These are phyloP conservation scores for Tolypocladium tundrense DNA, from an alignment of 2,329 filamentous ascomycete species.

Conservation along the genomic window DNA sequence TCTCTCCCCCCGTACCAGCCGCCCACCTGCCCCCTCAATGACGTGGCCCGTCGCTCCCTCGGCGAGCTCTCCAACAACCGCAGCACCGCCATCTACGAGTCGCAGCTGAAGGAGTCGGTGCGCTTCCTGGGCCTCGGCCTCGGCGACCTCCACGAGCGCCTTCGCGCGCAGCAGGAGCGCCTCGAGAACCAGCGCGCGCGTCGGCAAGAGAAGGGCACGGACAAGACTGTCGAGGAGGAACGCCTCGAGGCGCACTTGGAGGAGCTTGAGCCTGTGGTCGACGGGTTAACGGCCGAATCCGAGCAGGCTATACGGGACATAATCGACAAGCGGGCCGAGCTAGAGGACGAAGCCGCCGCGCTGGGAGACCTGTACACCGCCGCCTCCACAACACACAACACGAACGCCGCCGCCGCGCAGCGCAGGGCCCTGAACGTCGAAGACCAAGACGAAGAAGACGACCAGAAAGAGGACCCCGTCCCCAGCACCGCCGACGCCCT, in stretches of 20 bases:
- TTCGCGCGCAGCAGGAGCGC: conserved; percentile 23
- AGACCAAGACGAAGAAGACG: conserved; percentile 5
- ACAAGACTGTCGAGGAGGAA: conserved; percentile 24
- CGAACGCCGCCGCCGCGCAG: conserved; percentile 6
- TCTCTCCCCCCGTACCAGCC: conserved; percentile 41
- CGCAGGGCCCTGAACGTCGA: conserved; percentile 3
- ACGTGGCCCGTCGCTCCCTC: conserved; percentile 26
- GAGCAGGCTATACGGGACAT: conserved; percentile 36
- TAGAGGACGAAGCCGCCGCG: conserved; percentile 37
- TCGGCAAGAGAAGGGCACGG: conserved; percentile 24
- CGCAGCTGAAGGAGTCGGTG: conserved; percentile 34
- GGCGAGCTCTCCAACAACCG: conserved; percentile 31
- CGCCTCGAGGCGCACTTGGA: conserved; percentile 27
- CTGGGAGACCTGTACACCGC: conserved; percentile 24
- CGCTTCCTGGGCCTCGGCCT: conserved; percentile 33
- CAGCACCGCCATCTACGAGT: conserved; percentile 30
- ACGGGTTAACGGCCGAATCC: conserved; percentile 30
- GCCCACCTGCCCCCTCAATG: conserved; percentile 33
- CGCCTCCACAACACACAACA: background rate
- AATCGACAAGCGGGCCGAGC: conserved; percentile 37
- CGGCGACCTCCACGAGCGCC: conserved; percentile 37
- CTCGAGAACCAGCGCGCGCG: conserved; percentile 22
- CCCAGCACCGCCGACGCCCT: conserved; percentile 22
- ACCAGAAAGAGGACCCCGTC: conserved; percentile 12
- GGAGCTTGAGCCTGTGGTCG: conserved; percentile 28